Conservation (phyloP, 495 filamentous ascomycete genomes). For the Penicillium paxilli region DNA sequence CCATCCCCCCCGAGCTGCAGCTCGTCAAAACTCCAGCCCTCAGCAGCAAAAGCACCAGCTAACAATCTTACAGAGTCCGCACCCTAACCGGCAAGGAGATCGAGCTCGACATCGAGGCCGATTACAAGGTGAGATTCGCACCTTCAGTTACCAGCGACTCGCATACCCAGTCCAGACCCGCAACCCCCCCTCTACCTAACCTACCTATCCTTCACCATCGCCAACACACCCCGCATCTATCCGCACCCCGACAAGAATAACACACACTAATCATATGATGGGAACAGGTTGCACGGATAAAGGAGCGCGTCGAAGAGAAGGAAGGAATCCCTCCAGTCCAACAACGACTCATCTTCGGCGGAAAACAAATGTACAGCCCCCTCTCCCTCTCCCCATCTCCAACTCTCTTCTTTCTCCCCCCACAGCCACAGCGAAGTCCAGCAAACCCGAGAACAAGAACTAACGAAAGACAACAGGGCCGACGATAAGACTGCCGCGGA, state of each 20-base stretch:
- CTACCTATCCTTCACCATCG: neutral
- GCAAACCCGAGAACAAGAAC: neutral
- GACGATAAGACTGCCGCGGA: conserved; percentile 87
- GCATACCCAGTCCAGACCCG: too few relatives aligned
- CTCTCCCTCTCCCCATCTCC: neutral
- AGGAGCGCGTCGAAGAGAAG: conserved; percentile 98
- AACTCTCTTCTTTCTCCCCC: neutral
- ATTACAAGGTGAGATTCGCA: conserved; percentile 71
- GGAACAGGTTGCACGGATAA: conserved; percentile 82
- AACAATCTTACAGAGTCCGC: conserved; percentile 68
- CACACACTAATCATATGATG: neutral
- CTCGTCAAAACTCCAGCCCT: conserved; percentile 2
- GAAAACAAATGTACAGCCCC: conserved; percentile 87
- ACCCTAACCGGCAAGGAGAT: conserved; percentile 99
- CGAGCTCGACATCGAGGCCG: conserved; percentile 91
- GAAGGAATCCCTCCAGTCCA: conserved; percentile 98
- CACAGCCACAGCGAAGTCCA: neutral
- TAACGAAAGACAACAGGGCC: conserved; percentile 54
- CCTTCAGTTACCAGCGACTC: neutral
- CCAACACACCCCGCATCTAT: neutral
- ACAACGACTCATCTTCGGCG: conserved; percentile 92
- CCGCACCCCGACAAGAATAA: too few relatives aligned
- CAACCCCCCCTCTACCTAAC: too few relatives aligned
- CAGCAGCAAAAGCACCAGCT: conserved; percentile 18
- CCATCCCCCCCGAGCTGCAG: neutral